phyloP scores from a whole-genome alignment of 495 filamentous ascomycete genomes.

The Recurvomyces mirabilis region DNA sequence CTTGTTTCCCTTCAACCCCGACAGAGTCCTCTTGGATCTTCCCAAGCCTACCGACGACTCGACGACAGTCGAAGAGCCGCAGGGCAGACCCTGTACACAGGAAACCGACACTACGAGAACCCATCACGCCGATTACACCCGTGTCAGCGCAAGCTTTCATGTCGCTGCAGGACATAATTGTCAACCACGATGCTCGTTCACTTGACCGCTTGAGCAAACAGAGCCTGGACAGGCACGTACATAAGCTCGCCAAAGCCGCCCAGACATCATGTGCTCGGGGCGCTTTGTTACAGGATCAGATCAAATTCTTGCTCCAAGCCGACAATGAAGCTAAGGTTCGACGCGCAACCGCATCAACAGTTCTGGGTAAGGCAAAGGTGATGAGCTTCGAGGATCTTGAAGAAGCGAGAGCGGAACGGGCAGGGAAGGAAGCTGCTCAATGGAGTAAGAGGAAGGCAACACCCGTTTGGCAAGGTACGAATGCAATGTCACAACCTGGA shows the following conservation, averaged over 20 bases:
- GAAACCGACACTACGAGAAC: conserved; percentile 1
- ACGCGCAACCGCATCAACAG: conserved; percentile 4
- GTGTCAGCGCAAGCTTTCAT: not conserved
- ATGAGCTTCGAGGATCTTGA: conserved; percentile 9
- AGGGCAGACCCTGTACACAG: not conserved
- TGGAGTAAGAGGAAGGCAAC: conserved; percentile 3
- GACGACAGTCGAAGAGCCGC: not conserved
- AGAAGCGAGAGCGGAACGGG: conserved; percentile 2
- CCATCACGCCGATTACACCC: conserved; percentile 6
- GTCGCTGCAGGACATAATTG: conserved; percentile 5
- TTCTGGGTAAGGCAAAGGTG: conserved; percentile 8
- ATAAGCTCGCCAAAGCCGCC: conserved; percentile 15
- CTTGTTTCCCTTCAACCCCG: conserved; percentile 3
- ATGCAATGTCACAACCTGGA: not conserved
- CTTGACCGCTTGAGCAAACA: conserved; percentile 5
- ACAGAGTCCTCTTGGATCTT: not conserved
- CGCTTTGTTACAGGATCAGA: conserved; percentile 6
- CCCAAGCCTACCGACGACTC: not conserved
- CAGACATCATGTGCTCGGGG: conserved; percentile 5
- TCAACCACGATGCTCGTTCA: conserved; percentile 5
- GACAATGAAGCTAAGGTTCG: conserved; percentile 12
- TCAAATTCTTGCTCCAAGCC: conserved; percentile 1
- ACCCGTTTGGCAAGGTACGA: conserved; percentile 6
- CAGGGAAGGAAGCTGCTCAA: conserved; percentile 5
- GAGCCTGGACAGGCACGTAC: conserved; percentile 4